Evolutionary conservation across 2,329 filamentous ascomycete genomes (phyloP), one percentile per base, ranked within the genome.

Genomic region (Colletotrichum nymphaeae): DNA sequence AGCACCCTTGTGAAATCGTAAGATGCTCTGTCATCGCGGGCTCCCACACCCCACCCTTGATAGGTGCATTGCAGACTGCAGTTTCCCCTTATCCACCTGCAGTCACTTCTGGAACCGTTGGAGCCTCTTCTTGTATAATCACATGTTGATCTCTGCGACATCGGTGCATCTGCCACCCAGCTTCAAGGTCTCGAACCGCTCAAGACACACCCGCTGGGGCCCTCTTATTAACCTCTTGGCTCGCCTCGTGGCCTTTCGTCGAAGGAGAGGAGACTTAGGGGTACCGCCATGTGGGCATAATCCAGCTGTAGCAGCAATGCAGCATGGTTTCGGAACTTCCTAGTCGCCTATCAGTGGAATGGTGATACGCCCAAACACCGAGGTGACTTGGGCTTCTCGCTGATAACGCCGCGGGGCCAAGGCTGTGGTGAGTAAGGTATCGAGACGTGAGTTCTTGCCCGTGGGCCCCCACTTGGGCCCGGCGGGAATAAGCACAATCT

Each of bases 191-290:
- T 46, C 14, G 24, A 14, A n/a, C 9, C 14, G 14, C 59, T 6
- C 46, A 6, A 46, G 53, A n/a, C 2, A 4, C 37, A 3, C 49
- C 30, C 49, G 46, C 12, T 52, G 12, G 12, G 14, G 26, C 28
- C 60, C 67, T 70, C 67, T 65, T 35, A 70, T 70, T 52, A 73
- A 70, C 59, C 67, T 70, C 67, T 49, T 16, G 42, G 42, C 16
- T 4, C 19, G 22, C 1, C 42, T 63, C 24, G 37, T 35, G 42
- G 49, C 14, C n/a, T 26, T 37, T 22, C 42, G 2, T 49, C 42
- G 19, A 8, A n/a, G 7, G 6, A 14, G 19, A 46, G 19, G 7
- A n/a, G 42, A n/a, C 8, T 49, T 8, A 7, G 42, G 42, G 19
- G 19, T n/a, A 22, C 42, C 42, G 8, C 19, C 42, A 49, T n/a